Evolutionary conservation across 331 rosid species (phyloP).

Genomic region (Spiraea crenata): DNA sequence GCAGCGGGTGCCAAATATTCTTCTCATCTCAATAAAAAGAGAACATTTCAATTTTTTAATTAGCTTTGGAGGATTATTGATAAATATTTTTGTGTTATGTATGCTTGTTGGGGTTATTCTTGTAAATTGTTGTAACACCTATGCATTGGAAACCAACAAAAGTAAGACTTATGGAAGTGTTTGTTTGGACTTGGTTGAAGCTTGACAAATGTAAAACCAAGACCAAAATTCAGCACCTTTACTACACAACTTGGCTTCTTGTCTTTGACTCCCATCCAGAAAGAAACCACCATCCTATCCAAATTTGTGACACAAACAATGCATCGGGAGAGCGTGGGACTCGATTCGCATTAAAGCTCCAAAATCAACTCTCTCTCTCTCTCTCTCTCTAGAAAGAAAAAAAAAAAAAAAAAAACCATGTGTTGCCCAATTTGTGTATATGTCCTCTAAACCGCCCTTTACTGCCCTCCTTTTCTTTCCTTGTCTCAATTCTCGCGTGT

Average conservation of each 20-base stretch:
- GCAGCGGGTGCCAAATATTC: conserved; percentile 24
- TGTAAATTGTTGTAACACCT: too few relatives aligned
- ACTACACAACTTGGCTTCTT: not conserved
- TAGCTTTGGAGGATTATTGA: too few relatives aligned
- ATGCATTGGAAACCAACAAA: too few relatives aligned
- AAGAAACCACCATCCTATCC: not conserved
- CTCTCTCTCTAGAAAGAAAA: not conserved
- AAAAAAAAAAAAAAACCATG: not conserved
- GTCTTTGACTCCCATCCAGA: not conserved
- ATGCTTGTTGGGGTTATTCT: too few relatives aligned
- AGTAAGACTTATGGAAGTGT: too few relatives aligned
- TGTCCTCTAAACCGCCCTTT: conserved; percentile 4
- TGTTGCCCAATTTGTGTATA: not conserved
- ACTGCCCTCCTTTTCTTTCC: not conserved
- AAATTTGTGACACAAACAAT: not conserved
- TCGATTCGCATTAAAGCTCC: not conserved
- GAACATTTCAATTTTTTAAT: not conserved
- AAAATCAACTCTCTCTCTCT: not conserved
- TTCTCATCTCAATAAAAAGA: not conserved
- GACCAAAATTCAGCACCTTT: not conserved
- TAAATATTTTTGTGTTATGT: too few relatives aligned
- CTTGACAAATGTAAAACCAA: not conserved
- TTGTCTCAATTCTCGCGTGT: conserved; percentile 33
- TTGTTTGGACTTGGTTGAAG: not conserved
- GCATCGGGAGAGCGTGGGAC: conserved; percentile 8